These are phyloP conservation scores for Trebouxia sp. DNA, from an alignment of 139 green algal species.

Conservation along the genomic window DNA sequence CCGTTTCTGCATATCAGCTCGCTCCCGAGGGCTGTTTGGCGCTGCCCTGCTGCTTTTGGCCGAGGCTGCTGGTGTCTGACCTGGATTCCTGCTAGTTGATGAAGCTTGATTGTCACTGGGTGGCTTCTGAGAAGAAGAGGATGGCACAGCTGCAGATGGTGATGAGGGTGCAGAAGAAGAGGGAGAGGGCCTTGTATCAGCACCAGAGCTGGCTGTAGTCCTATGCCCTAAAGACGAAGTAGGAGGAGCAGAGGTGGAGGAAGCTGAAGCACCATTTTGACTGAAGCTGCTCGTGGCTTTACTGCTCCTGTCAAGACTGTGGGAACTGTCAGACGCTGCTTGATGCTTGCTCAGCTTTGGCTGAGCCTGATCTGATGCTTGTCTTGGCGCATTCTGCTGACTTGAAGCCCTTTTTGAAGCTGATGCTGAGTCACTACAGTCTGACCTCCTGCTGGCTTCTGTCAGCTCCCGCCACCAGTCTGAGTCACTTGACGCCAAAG, in stretches of 20 bases:
- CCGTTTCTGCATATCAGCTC: neutral
- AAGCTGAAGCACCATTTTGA: neutral
- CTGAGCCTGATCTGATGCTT: neutral
- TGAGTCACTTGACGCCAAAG: neutral
- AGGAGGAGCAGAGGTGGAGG: neutral
- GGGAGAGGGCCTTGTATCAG: neutral
- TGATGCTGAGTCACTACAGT: neutral
- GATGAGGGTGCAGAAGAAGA: neutral
- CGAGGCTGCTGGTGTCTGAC: no score
- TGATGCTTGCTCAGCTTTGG: neutral
- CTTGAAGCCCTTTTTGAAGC: neutral
- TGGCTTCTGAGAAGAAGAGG: no score
- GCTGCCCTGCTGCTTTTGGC: neutral
- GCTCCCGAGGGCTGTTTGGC: neutral
- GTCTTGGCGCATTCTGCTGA: neutral
- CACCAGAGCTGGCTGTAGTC: no score
- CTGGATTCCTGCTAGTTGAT: no score
- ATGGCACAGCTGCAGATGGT: neutral
- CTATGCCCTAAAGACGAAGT: no score
- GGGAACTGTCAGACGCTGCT: no score
- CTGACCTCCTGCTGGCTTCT: neutral
- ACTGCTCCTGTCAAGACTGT: no score
- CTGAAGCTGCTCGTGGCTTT: neutral
- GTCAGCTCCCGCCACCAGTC: constrained; percentile 19
- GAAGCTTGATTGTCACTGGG: no score